Percentiles rank a stretch among this genome's conserved stretches.
Conservation (phyloP, 2,329 filamentous ascomycete genomes). For the Xylaria multiplex region DNA sequence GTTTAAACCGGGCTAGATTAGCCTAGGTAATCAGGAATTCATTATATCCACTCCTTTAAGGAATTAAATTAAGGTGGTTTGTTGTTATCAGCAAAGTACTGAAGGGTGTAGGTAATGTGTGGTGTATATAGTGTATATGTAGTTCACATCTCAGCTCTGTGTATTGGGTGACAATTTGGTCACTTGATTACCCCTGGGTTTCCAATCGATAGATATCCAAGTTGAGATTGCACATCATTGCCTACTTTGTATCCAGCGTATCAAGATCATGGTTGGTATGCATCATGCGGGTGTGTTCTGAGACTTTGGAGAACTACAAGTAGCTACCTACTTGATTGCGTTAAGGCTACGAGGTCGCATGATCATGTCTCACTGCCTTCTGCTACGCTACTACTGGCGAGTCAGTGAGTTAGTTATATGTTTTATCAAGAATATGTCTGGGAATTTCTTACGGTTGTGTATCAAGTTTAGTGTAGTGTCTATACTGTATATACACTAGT, state of each 20-base stretch:
- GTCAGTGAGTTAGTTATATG: not conserved
- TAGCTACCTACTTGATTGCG: slow-evolving; percentile 7
- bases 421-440: not conserved
- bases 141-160: slow-evolving; percentile 3
- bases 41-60: not conserved
- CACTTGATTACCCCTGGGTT: not conserved
- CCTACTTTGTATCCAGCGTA: not conserved
- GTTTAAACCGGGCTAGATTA: too few species aligned
- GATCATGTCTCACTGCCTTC: not conserved
- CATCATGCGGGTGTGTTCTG: slow-evolving; percentile 10
- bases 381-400: too few species aligned
- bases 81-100: not conserved
- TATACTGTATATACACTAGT: not conserved
- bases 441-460: not conserved
- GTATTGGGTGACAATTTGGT: not conserved
- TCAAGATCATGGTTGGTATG: not conserved
- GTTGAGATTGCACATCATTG: not conserved
- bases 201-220: not conserved
- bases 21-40: too few species aligned
- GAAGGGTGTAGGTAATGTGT: not conserved
- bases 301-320: slow-evolving; percentile 9
- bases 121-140: not conserved
- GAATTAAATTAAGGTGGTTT: not conserved
- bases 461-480: not conserved
- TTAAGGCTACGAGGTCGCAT: not conserved